Conservation (phyloP, 2,329 filamentous ascomycete genomes). For the Biscogniauxia marginata region DNA sequence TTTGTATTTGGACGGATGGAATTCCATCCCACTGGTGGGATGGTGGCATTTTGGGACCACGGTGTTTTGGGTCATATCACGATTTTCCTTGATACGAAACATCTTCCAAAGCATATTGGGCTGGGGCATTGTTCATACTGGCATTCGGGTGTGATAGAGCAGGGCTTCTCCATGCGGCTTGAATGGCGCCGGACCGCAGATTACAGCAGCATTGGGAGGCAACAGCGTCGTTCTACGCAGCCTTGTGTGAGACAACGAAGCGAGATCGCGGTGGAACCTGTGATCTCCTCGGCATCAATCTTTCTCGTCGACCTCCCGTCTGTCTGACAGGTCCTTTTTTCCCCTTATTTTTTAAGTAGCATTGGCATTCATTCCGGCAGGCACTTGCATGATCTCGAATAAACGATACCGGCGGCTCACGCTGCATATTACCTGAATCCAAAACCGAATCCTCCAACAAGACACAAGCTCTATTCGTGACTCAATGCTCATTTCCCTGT, state of each 20-base stretch:
- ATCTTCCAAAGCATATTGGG: conserved; percentile 18
- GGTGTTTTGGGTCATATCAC: conserved; percentile 20
- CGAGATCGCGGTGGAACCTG: conserved; percentile 9
- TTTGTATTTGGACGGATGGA: conserved; percentile 16
- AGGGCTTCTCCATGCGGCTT: conserved; percentile 17
- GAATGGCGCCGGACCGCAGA: conserved; percentile 21
- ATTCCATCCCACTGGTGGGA: conserved; percentile 8
- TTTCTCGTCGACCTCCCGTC: conserved; percentile 15
- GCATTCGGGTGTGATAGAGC: conserved; percentile 19
- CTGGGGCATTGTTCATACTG: conserved; percentile 13
- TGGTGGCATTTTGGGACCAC: neutral
- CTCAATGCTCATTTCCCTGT: no score
- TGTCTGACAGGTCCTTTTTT: conserved; percentile 9
- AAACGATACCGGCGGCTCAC: conserved; percentile 30
- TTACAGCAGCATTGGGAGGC: conserved; percentile 21
- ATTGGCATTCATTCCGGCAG: conserved; percentile 13
- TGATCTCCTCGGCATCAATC: conserved; percentile 7
- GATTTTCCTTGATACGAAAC: conserved; percentile 20
- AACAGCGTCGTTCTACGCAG: conserved; percentile 12
- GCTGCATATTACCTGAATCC: conserved; percentile 21
- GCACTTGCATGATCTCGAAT: conserved; percentile 22
- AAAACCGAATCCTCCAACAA: conserved; percentile 11
- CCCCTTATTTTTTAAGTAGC: conserved; percentile 22
- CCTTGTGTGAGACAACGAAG: conserved; percentile 10
- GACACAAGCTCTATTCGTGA: conserved; percentile 7